Base-by-base conservation (phyloP, 1,139 yeast genomes). In the Pichia sp. region DNA sequence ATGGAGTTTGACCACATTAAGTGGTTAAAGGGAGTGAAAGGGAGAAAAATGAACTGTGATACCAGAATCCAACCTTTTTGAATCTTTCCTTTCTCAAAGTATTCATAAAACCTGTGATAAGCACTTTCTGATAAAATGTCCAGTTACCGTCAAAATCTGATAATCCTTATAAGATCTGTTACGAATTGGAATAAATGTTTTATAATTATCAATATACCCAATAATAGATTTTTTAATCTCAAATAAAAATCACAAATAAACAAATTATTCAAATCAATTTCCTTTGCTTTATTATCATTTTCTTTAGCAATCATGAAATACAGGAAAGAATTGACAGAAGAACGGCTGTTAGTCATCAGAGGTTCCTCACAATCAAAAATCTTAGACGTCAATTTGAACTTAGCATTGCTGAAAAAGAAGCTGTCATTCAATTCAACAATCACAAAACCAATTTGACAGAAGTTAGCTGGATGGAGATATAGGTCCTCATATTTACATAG, bases 131-230 rank as follows among this genome's bases (percentile, higher is more conserved):
- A 65, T 89, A 92, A 5, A 89, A 75, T 1, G 98, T 92, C 98
- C 98, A 92, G 5, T 96, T 80, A 0, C 98, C 98, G 59, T 86
- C 89, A 62, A 92, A 92, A 61, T 92, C 97, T 36, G 73, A 71
- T 32, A 68, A 46, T 79, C 76, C 63, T 92, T 92, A 42, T 85
- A 84, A n/a, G 92, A n/a, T n/a, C n/a, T 78, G 61, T 95, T 88
- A 55, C 82, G 76, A 53, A 92, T 81, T 44, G 96, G 97, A 54
- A 92, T 90, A 58, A 84, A 86, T 0, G 97, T 88, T 60, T 86
- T 85, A 54, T 86, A 78, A 35, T 95, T 84, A 65, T 92, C 92
- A 63, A 92, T 90, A 66, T 90, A 92, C 0, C 94, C 97, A 32
- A 92, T 96, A 63, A 92, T 90, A 90, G 95, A 62, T 90, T 86